phyloP scores from a whole-genome alignment of 441 rosid species.

The Bocquillonia castaneifolia region DNA sequence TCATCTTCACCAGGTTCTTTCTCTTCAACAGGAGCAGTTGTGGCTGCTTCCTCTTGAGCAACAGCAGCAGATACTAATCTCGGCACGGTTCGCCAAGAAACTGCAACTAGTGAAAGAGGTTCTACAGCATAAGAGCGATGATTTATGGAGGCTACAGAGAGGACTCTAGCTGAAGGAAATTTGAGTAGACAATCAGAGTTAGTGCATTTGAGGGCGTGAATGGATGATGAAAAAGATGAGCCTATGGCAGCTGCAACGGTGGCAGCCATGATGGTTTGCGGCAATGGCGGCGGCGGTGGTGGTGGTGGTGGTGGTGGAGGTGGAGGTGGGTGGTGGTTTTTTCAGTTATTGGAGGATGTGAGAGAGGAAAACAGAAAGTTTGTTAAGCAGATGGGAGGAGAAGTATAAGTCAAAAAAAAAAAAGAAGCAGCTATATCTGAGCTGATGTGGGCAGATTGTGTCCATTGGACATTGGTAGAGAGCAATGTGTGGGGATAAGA shows the following conservation, averaged over 20 bases:
- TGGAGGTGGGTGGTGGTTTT: background rate
- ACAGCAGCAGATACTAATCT: constrained; percentile 41
- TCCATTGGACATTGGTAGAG: constrained; percentile 25
- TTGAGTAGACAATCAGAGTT: constrained; percentile 24
- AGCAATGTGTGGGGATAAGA: constrained; percentile 26
- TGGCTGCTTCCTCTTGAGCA: constrained; percentile 46
- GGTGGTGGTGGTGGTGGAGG: constrained; percentile 18
- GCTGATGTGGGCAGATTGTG: constrained; percentile 45
- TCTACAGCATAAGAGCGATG: constrained; percentile 24
- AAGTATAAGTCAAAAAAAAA: background rate
- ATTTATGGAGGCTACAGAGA: constrained; percentile 5
- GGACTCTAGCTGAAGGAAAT: constrained; percentile 20
- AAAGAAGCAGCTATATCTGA: background rate
- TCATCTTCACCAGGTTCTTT: constrained; percentile 14
- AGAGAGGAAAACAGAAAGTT: too few relatives aligned
- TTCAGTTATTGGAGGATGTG: too few relatives aligned
- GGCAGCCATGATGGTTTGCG: constrained; percentile 42
- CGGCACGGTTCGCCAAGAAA: constrained; percentile 26
- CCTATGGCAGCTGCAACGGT: constrained; percentile 37
- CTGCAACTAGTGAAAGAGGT: constrained; percentile 15
- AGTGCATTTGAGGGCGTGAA: constrained; percentile 36
- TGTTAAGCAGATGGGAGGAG: background rate
- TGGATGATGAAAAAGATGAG: constrained; percentile 40
- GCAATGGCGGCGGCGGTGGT: too few relatives aligned
- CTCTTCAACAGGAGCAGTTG: constrained; percentile 23